Percentiles rank a stretch among this genome's conserved stretches.
phyloP scores from a whole-genome alignment of 1,139 yeast genomes.

The Suhomyces chickasaworum region DNA sequence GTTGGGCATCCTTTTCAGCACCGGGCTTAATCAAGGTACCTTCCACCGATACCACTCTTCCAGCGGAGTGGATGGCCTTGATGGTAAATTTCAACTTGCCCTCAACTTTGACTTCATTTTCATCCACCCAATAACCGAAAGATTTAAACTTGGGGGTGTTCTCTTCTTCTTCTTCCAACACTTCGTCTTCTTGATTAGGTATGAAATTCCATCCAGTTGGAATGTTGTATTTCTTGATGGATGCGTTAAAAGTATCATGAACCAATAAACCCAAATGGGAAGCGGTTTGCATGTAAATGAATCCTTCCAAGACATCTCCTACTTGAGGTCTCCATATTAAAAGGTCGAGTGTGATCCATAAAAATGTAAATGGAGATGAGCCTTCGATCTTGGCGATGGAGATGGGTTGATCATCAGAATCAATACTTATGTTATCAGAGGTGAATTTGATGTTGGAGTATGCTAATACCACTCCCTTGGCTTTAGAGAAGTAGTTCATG shows the following conservation, averaged over 20 bases:
- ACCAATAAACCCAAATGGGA: constrained; percentile 90
- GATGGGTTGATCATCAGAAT: constrained; percentile 25
- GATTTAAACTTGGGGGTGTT: constrained; percentile 42
- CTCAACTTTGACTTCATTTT: constrained; percentile 67
- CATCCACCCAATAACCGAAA: constrained; percentile 87
- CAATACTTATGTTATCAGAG: constrained; percentile 37
- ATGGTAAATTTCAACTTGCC: constrained; percentile 79
- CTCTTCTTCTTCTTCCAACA: constrained; percentile 18
- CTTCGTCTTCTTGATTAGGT: constrained; percentile 73
- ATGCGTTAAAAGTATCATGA: constrained; percentile 93
- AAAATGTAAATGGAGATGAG: constrained; percentile 84
- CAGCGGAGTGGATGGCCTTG: constrained; percentile 71
- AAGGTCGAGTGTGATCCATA: constrained; percentile 85
- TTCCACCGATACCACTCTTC: constrained; percentile 80
- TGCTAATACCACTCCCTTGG: constrained; percentile 81
- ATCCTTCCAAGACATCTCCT: constrained; percentile 85
- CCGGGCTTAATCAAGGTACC: constrained; percentile 76
- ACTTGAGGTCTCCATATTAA: constrained; percentile 86
- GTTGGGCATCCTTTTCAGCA: constrained; percentile 57
- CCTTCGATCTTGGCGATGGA: constrained; percentile 66
- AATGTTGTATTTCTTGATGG: constrained; percentile 79
- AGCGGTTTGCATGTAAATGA: constrained; percentile 89
- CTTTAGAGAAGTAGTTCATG: constrained; percentile 75
- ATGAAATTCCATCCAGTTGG: constrained; percentile 84
- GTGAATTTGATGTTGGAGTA: constrained; percentile 60